Evolutionary conservation across 2,329 filamentous ascomycete genomes (phyloP).

Genomic region (Amauroascus verrucosus): DNA sequence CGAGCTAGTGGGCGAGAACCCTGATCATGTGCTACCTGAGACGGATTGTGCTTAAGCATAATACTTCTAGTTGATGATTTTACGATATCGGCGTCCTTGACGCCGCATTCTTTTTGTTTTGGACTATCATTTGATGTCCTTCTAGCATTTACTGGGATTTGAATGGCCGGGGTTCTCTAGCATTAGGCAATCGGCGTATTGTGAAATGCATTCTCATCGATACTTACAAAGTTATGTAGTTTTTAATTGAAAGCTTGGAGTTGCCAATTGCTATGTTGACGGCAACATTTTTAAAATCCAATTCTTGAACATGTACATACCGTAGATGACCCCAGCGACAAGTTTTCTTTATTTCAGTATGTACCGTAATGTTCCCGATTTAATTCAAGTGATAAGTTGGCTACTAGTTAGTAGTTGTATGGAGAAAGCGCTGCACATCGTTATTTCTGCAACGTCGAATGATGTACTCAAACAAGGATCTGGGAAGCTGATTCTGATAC

Average conservation of each 20-base stretch:
- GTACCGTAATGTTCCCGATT: too few species aligned
- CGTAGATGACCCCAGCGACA: too few species aligned
- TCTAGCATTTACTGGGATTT: background rate
- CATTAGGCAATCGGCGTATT: too few species aligned
- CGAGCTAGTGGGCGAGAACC: slow-evolving; percentile 53
- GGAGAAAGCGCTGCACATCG: too few species aligned
- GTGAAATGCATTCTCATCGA: background rate
- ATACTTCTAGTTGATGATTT: background rate
- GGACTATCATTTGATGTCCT: background rate
- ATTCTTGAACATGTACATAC: too few species aligned
- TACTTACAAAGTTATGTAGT: too few species aligned
- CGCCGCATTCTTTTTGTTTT: background rate
- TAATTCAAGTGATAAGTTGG: too few species aligned
- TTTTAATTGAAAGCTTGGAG: too few species aligned
- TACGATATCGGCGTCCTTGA: background rate
- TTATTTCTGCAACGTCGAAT: background rate
- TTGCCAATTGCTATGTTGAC: too few species aligned
- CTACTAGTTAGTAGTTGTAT: too few species aligned
- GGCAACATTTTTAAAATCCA: too few species aligned
- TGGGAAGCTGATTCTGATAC: background rate
- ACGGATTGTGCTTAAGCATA: background rate
- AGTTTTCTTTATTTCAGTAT: too few species aligned
- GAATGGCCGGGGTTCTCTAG: background rate
- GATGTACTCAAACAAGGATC: background rate
- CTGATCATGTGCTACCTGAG: slow-evolving; percentile 32